phyloP scores from a whole-genome alignment of 768 basidiomycete species.

The Suillus discolor region DNA sequence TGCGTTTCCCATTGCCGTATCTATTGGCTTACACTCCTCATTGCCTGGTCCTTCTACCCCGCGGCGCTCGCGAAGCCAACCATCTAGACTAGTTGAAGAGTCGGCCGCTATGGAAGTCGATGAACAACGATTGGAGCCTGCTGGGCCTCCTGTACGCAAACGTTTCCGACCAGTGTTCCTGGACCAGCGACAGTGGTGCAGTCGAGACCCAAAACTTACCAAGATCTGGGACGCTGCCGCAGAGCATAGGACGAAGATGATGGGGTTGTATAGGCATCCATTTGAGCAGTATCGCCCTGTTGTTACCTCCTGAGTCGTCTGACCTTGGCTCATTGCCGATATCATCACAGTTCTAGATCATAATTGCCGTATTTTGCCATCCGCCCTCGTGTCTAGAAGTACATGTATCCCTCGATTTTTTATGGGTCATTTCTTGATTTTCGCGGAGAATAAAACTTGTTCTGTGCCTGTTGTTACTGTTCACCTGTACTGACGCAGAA shows the following conservation, averaged over 20 bases:
- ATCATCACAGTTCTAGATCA: background rate
- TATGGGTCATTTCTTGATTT: background rate
- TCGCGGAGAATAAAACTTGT: background rate
- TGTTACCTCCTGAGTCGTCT: background rate
- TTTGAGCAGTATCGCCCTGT: conserved; percentile 11
- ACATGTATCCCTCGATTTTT: background rate
- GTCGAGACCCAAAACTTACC: conserved; percentile 40
- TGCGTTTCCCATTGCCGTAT: conserved; percentile 5
- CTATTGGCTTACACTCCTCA: conserved; percentile 9
- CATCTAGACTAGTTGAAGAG: conserved; percentile 12
- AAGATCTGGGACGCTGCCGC: conserved; percentile 26
- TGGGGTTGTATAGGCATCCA: conserved; percentile 16
- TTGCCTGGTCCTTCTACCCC: conserved; percentile 30
- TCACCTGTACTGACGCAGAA: too few relatives aligned
- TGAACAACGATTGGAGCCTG: conserved; percentile 22
- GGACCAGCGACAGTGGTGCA: conserved; percentile 51
- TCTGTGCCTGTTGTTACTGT: background rate
- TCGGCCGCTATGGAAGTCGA: conserved; percentile 18
- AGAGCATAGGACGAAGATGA: conserved; percentile 18
- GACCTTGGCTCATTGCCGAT: background rate
- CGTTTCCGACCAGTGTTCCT: conserved; percentile 54
- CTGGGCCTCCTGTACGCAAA: conserved; percentile 26
- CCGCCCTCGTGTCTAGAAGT: background rate
- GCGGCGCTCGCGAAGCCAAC: conserved; percentile 18
- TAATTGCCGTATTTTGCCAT: background rate